These are phyloP conservation scores for Mortierella sp. DNA, from an alignment of 371 early-diverging fungal species.

Conservation along the genomic window DNA sequence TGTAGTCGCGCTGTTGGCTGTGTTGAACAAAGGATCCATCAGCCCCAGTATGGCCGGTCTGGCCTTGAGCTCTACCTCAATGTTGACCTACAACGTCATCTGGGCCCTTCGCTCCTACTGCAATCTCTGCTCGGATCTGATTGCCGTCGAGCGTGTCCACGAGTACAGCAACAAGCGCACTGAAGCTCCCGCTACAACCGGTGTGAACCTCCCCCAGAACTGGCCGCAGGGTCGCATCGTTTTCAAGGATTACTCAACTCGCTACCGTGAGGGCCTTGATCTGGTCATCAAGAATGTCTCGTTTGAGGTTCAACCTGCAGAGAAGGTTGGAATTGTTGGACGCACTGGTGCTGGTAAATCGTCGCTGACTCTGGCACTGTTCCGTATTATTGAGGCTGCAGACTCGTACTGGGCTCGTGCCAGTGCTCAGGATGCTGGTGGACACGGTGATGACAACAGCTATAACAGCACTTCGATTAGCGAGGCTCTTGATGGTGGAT, in stretches of 20 bases:
- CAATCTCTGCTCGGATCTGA: slow-evolving; percentile 86
- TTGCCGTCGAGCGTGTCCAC: slow-evolving; percentile 85
- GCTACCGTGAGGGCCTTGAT: slow-evolving; percentile 84
- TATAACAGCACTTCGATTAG: neutral
- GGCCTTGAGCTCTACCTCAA: slow-evolving; percentile 38
- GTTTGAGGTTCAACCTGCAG: slow-evolving; percentile 67
- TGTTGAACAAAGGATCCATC: slow-evolving; percentile 57
- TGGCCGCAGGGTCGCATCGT: slow-evolving; percentile 84
- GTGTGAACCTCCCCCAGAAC: slow-evolving; percentile 61
- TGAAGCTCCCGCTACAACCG: slow-evolving; percentile 80
- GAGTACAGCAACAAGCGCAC: slow-evolving; percentile 77
- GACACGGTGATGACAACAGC: neutral
- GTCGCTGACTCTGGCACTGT: slow-evolving; percentile 84
- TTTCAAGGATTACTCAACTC: slow-evolving; percentile 76
- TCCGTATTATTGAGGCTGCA: slow-evolving; percentile 89
- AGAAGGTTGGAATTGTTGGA: slow-evolving; percentile 91
- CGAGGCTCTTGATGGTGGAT: slow-evolving; percentile 37
- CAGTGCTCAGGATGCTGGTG: neutral
- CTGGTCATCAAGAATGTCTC: slow-evolving; percentile 74
- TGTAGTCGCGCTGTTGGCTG: slow-evolving; percentile 73
- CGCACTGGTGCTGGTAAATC: slow-evolving; percentile 93
- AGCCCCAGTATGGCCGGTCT: slow-evolving; percentile 76
- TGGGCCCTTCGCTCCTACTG: slow-evolving; percentile 80
- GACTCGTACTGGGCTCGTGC: slow-evolving; percentile 26
- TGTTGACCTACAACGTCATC: slow-evolving; percentile 68